Conservation (phyloP, 2,329 filamentous ascomycete genomes). For the Botrytis byssoidea region DNA sequence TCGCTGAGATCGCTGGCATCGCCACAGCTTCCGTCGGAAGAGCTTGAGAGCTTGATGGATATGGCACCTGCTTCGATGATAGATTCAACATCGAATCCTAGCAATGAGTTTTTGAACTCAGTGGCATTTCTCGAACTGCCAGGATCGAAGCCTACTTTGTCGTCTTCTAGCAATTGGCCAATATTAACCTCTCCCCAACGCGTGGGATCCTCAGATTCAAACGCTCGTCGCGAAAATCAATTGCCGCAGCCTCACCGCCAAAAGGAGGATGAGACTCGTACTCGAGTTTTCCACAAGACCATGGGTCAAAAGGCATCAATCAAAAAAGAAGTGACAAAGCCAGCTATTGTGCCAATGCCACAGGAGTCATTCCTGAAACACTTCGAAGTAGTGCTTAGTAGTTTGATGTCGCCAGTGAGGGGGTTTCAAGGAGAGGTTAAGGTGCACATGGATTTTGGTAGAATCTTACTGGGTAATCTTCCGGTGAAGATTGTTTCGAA, state of each 20-base stretch:
- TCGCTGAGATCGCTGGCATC: not conserved
- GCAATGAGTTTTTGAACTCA: not conserved
- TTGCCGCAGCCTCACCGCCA: conserved; percentile 17
- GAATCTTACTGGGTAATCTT: conserved; percentile 30
- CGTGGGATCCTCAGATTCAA: not conserved
- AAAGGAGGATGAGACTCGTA: conserved; percentile 23
- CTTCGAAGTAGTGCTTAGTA: conserved; percentile 25
- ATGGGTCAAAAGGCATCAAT: conserved; percentile 33
- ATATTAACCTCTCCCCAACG: not conserved
- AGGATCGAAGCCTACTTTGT: not conserved
- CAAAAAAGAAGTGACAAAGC: conserved; percentile 1
- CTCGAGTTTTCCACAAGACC: conserved; percentile 30
- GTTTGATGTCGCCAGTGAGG: conserved; percentile 28
- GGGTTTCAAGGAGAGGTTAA: conserved; percentile 32
- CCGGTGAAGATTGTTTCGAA: conserved; percentile 22
- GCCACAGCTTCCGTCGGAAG: conserved; percentile 7
- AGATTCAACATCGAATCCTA: not conserved
- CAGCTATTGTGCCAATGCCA: not conserved
- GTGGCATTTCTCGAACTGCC: not conserved
- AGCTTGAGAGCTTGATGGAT: not conserved
- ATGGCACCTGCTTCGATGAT: not conserved
- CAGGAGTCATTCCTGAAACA: conserved; percentile 27
- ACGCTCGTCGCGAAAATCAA: not conserved
- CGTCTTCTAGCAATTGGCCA: not conserved
- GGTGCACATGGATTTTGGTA: conserved; percentile 35